These are phyloP conservation scores for Pleurotus cornucopiae DNA, from an alignment of 768 basidiomycete species.

Conservation along the genomic window DNA sequence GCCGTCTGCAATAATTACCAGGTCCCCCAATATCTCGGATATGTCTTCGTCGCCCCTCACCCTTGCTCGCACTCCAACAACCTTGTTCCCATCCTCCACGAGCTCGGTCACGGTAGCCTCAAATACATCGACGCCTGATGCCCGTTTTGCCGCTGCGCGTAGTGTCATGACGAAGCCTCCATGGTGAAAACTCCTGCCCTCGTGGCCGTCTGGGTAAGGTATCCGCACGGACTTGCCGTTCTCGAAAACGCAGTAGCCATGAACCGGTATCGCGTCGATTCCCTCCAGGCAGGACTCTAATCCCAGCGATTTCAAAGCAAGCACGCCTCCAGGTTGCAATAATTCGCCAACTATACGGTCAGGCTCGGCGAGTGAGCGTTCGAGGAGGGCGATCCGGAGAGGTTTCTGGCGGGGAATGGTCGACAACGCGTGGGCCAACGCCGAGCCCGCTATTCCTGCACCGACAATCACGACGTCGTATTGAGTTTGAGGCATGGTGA, in stretches of 20 bases:
- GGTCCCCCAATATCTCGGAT: slow-evolving; percentile 52
- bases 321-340: slow-evolving; percentile 88
- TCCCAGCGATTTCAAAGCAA: slow-evolving; percentile 73
- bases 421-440: slow-evolving; percentile 84
- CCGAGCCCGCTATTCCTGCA: slow-evolving; percentile 85
- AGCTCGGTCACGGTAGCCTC: slow-evolving; percentile 83
- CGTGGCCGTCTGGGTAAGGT: slow-evolving; percentile 71
- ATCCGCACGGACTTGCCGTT: slow-evolving; percentile 72
- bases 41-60: slow-evolving; percentile 34
- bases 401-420: slow-evolving; percentile 45
- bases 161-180: slow-evolving; percentile 84
- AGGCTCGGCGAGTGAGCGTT: slow-evolving; percentile 88
- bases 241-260: slow-evolving; percentile 84
- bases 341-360: slow-evolving; percentile 98
- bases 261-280: slow-evolving; percentile 81
- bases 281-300: slow-evolving; percentile 71
- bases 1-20: slow-evolving; percentile 90
- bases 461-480: slow-evolving; percentile 90
- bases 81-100: slow-evolving; percentile 50
- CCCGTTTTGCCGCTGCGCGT: slow-evolving; percentile 57
- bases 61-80: slow-evolving; percentile 67
- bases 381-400: slow-evolving; percentile 78
- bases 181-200: slow-evolving; percentile 92
- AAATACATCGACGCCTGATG: slow-evolving; percentile 69
- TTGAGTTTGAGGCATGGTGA: slow-evolving; percentile 10